Conservation (phyloP, 1,284 basidiomycete genomes). For the Ganoderma lucidum region DNA sequence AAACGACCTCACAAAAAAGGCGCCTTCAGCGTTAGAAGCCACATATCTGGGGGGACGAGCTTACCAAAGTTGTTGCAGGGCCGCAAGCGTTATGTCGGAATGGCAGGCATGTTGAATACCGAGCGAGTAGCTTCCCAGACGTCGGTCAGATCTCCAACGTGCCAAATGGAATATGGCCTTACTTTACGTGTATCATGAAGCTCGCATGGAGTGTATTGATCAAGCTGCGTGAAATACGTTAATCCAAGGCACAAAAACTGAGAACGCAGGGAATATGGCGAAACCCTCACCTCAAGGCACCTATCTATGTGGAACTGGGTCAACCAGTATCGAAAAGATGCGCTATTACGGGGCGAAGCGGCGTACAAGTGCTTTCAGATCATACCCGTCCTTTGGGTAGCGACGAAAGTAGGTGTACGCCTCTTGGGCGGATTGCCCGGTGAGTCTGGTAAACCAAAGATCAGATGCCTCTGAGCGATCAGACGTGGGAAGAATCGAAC, state of each 20-base stretch:
- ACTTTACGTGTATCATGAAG: constrained; percentile 7
- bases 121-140: neutral
- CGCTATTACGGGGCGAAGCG: too few relatives aligned
- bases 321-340: neutral
- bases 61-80: neutral
- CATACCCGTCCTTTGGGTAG: constrained; percentile 15
- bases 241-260: neutral
- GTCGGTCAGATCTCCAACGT: neutral
- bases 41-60: neutral
- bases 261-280: neutral
- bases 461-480: neutral
- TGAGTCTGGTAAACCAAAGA: neutral
- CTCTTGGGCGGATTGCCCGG: constrained; percentile 10
- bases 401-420: constrained; percentile 14
- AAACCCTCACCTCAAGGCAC: constrained; percentile 1
- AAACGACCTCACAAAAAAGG: neutral
- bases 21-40: too few relatives aligned
- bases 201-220: constrained; percentile 2
- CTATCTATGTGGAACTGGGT: neutral
- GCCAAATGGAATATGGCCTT: neutral
- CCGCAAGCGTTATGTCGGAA: neutral
- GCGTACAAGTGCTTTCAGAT: constrained; percentile 10
- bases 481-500: neutral
- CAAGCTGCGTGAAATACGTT: neutral
- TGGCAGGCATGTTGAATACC: neutral